Percentiles rank a stretch among this genome's conserved stretches.
Conservation (phyloP, 176 grass and related monocot species). For the Ananas comosus region DNA sequence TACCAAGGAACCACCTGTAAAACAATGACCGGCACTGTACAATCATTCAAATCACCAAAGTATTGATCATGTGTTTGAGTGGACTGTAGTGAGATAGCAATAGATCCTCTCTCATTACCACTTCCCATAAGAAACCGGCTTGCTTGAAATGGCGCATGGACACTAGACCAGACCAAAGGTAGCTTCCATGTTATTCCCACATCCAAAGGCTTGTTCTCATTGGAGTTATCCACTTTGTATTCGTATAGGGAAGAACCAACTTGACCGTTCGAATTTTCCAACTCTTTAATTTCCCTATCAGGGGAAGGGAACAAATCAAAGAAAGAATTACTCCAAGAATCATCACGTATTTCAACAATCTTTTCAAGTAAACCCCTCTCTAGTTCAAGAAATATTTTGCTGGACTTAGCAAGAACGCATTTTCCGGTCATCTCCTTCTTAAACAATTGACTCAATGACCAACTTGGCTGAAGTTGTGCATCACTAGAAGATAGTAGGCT, state of each 20-base stretch:
- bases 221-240: slow-evolving; percentile 61
- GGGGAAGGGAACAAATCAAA: slow-evolving; percentile 48
- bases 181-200: slow-evolving; percentile 74
- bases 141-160: slow-evolving; percentile 54
- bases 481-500: slow-evolving; percentile 29
- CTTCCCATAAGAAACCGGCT: slow-evolving; percentile 97
- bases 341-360: slow-evolving; percentile 24
- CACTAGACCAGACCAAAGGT: slow-evolving; percentile 50
- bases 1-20: slow-evolving; percentile 99
- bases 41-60: slow-evolving; percentile 37
- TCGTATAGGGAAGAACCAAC: slow-evolving; percentile 48
- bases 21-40: slow-evolving; percentile 52
- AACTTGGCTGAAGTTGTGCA: slow-evolving; percentile 51
- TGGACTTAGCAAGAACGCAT: slow-evolving; percentile 63
- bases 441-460: slow-evolving; percentile 78
- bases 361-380: slow-evolving; percentile 41
- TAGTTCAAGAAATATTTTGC: slow-evolving; percentile 75
- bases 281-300: slow-evolving; percentile 45
- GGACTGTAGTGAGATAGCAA: slow-evolving; percentile 81
- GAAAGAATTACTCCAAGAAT: slow-evolving; percentile 45
- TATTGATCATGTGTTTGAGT: slow-evolving; percentile 40
- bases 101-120: slow-evolving; percentile 92
- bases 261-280: slow-evolving; percentile 26
- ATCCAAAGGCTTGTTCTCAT: slow-evolving; percentile 58
- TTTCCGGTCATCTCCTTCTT: slow-evolving; percentile 58